Evolutionary conservation across 331 rosid species (phyloP).

Genomic region (Malus hybrid): DNA sequence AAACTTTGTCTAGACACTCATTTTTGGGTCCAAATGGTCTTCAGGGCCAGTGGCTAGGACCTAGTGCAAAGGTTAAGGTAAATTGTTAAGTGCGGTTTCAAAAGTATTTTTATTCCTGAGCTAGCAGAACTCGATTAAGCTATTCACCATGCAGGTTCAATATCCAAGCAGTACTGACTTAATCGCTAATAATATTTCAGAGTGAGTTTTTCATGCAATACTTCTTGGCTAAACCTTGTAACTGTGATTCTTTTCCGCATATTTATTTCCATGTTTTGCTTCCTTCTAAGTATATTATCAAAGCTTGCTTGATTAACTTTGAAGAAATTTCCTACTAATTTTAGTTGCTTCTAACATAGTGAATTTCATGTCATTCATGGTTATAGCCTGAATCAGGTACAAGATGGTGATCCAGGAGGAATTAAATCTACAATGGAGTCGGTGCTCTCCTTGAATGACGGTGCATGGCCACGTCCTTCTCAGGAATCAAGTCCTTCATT

Average conservation of each 20-base stretch:
- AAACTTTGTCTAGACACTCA: conserved; percentile 94
- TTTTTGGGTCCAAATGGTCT: conserved; percentile 94
- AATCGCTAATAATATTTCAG: conserved; percentile 32
- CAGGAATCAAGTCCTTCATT: conserved; percentile 43
- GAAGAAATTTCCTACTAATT: conserved; percentile 10
- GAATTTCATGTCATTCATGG: conserved; percentile 17
- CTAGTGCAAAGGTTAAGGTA: conserved; percentile 69
- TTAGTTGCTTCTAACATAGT: conserved; percentile 18
- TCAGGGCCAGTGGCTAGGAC: conserved; percentile 85
- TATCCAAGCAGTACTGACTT: conserved; percentile 80
- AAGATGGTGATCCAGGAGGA: conserved; percentile 48
- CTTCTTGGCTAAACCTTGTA: conserved; percentile 8
- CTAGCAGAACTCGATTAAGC: not conserved
- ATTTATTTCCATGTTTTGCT: conserved; percentile 10
- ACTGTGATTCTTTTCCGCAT: not conserved
- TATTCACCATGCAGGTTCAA: conserved; percentile 52
- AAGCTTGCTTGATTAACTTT: conserved; percentile 3
- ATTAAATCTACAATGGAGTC: conserved; percentile 67
- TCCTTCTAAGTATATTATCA: not conserved
- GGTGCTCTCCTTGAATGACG: conserved; percentile 80
- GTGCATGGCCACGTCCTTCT: conserved; percentile 56
- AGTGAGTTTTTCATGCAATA: conserved; percentile 38
- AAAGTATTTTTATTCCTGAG: not conserved
- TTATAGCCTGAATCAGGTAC: conserved; percentile 61
- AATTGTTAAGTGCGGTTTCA: not conserved